Conservation (phyloP, 306 rosid species). For the Parietaria judaica region DNA sequence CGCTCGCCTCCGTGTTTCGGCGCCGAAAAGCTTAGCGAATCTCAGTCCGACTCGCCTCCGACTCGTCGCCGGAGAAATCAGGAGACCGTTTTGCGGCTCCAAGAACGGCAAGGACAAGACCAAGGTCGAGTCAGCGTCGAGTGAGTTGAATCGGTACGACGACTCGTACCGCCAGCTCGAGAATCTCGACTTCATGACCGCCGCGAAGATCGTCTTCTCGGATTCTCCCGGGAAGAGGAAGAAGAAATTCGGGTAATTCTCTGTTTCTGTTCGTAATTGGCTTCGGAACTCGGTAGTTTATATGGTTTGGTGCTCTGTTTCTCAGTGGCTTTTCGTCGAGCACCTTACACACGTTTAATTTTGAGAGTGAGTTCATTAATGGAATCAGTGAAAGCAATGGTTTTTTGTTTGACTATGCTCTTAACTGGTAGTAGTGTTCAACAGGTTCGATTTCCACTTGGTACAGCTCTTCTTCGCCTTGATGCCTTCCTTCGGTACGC, state of each 20-base stretch:
- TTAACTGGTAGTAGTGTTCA: conserved; percentile 24
- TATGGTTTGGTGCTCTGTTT: background rate
- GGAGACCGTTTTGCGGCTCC: conserved; percentile 31
- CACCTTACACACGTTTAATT: conserved; percentile 4
- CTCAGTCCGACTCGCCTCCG: conserved; percentile 10
- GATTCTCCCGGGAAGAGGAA: conserved; percentile 47
- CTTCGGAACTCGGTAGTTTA: background rate
- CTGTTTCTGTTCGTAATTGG: background rate
- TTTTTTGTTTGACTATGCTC: conserved; percentile 3
- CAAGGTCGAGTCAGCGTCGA: conserved; percentile 14
- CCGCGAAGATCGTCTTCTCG: conserved; percentile 72
- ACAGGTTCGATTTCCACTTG: conserved; percentile 86
- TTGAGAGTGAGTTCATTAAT: too few species aligned
- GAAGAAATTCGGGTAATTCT: conserved; percentile 63
- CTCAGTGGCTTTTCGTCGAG: conserved; percentile 29
- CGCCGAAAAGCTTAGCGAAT: background rate
- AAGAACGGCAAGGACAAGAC: conserved; percentile 11
- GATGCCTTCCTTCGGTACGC: conserved; percentile 82
- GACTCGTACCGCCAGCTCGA: conserved; percentile 57
- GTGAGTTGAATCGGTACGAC: conserved; percentile 20
- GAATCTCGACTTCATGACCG: conserved; percentile 57
- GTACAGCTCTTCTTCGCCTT: conserved; percentile 77
- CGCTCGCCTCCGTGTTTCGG: background rate
- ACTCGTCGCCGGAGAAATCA: conserved; percentile 8
- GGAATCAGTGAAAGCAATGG: background rate